phyloP scores from a whole-genome alignment of 768 basidiomycete genomes.

The Clavaria fumosa region DNA sequence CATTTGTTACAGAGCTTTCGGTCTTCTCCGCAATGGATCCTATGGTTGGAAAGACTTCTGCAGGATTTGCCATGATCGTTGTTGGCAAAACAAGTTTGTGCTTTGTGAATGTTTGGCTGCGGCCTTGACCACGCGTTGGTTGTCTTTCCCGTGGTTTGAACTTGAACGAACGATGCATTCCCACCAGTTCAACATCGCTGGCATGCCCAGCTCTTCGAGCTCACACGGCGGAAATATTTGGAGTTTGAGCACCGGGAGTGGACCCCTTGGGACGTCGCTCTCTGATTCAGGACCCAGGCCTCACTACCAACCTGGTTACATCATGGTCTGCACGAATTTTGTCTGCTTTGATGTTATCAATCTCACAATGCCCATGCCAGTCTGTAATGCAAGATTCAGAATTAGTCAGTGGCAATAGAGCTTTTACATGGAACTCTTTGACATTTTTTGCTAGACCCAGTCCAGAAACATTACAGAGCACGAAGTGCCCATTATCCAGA shows the following conservation, averaged over 20 bases:
- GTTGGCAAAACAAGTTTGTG: too few relatives aligned
- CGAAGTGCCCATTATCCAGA: slow-evolving; percentile 60
- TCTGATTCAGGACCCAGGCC: slow-evolving; percentile 59
- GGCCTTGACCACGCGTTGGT: slow-evolving; percentile 10
- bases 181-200: slow-evolving; percentile 40
- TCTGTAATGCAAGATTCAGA: not conserved
- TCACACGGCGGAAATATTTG: slow-evolving; percentile 31
- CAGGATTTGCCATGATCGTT: not conserved
- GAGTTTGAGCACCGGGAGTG: slow-evolving; percentile 27
- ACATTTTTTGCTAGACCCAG: too few relatives aligned
- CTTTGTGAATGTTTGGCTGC: slow-evolving; percentile 42
- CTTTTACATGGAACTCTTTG: too few relatives aligned
- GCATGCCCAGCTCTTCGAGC: slow-evolving; percentile 38
- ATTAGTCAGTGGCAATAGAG: too few relatives aligned
- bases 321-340: slow-evolving; percentile 39
- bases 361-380: too few relatives aligned
- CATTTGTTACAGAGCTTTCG: slow-evolving; percentile 20
- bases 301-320: slow-evolving; percentile 69
- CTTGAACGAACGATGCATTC: slow-evolving; percentile 20
- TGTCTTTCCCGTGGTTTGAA: not conserved
- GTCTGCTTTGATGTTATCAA: not conserved
- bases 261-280: slow-evolving; percentile 50
- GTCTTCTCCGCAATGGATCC: not conserved
- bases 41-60: not conserved
- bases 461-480: too few relatives aligned